phyloP scores from a whole-genome alignment of 2,329 filamentous ascomycete genomes.

The Biscogniauxia mediterranea region DNA sequence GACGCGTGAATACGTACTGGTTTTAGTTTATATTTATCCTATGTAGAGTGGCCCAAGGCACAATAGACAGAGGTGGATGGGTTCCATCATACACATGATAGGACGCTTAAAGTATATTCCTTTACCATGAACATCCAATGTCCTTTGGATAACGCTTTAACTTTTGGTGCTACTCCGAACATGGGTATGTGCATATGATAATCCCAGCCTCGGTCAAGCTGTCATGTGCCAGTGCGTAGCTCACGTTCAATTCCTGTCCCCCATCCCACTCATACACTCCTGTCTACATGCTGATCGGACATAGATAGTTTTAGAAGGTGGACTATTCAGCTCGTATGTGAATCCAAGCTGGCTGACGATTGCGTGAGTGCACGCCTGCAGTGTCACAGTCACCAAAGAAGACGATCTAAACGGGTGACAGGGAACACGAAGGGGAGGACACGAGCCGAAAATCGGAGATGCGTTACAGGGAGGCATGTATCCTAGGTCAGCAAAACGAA shows the following conservation, averaged over 20 bases:
- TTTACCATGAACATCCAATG: neutral
- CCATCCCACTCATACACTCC: no score
- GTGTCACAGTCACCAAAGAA: neutral
- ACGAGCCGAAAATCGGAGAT: neutral
- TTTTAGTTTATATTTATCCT: no score
- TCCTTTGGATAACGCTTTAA: neutral
- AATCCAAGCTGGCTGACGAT: neutral
- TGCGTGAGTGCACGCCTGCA: neutral
- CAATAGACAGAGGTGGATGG: no score
- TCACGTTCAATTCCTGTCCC: no score
- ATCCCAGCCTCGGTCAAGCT: neutral
- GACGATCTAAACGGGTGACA: neutral
- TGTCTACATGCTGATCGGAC: no score
- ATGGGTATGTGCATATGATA: neutral
- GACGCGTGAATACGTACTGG: no score
- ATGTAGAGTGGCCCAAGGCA: no score
- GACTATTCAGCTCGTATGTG: no score
- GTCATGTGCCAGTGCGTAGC: neutral
- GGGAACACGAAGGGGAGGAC: neutral
- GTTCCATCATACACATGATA: neutral
- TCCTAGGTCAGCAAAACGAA: neutral
- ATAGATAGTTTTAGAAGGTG: no score
- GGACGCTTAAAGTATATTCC: neutral
- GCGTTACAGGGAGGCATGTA: neutral
- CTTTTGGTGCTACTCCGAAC: neutral